Evolutionary conservation across 2,329 filamentous ascomycete species (phyloP).

Genomic region (Dothidotthia symphoricarpi): DNA sequence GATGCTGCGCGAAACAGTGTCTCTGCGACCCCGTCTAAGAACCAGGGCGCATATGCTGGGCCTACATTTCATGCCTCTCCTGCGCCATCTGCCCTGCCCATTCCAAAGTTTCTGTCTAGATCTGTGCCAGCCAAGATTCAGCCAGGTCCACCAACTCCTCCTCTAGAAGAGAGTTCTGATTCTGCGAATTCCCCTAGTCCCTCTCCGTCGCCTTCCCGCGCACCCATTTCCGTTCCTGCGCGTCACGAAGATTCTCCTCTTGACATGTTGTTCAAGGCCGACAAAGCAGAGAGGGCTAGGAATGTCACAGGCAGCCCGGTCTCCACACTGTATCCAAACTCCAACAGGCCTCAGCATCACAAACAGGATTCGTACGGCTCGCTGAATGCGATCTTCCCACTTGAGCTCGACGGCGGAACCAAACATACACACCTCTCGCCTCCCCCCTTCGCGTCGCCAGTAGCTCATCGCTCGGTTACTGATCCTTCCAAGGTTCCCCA

Average conservation of each 20-base stretch:
- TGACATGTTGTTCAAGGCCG: slow-evolving; percentile 86
- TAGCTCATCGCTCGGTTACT: slow-evolving; percentile 29
- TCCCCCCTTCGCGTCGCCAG: slow-evolving; percentile 24
- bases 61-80: slow-evolving; percentile 95
- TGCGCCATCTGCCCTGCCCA: slow-evolving; percentile 82
- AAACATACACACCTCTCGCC: slow-evolving; percentile 21
- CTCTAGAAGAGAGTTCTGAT: slow-evolving; percentile 49
- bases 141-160: slow-evolving; percentile 48
- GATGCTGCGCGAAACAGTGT: slow-evolving; percentile 20
- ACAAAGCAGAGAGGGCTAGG: slow-evolving; percentile 72
- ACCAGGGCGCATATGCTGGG: slow-evolving; percentile 72
- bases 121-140: slow-evolving; percentile 60
- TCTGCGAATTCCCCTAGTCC: slow-evolving; percentile 38
- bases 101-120: slow-evolving; percentile 83
- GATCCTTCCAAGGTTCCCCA: slow-evolving; percentile 33
- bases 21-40: slow-evolving; percentile 35
- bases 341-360: slow-evolving; percentile 32
- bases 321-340: slow-evolving; percentile 14
- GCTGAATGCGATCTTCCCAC: slow-evolving; percentile 60
- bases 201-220: slow-evolving; percentile 52
- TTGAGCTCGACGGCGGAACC: slow-evolving; percentile 59
- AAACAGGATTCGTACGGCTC: slow-evolving; percentile 49
- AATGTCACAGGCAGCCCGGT: slow-evolving; percentile 50
- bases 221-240: slow-evolving; percentile 43
- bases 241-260: slow-evolving; percentile 70